A percentile compares a stretch with the other conserved stretches of the same genome.
Evolutionary conservation across 768 basidiomycete genomes (phyloP).

Genomic region (Saitozyma sp.): DNA sequence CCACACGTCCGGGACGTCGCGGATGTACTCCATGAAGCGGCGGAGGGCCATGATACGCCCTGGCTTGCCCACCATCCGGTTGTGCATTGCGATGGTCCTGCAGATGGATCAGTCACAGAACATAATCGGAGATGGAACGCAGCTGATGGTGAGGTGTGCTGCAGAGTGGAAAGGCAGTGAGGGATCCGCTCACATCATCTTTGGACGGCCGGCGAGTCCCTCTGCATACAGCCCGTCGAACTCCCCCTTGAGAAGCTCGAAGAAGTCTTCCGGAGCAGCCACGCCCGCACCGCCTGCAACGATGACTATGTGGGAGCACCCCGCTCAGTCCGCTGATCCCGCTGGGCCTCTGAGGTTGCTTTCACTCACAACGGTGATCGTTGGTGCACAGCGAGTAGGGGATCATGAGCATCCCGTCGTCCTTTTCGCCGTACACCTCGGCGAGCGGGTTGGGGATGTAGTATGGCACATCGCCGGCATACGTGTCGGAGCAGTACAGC

Average conservation of each 20-base stretch:
- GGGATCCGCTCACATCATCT: constrained; percentile 30
- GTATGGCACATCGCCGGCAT: constrained; percentile 31
- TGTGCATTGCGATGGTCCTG: constrained; percentile 42
- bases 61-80: constrained; percentile 38
- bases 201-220: constrained; percentile 29
- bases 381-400: constrained; percentile 31
- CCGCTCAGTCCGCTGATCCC: too few relatives aligned
- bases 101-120: neutral
- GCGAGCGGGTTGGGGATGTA: constrained; percentile 29
- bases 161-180: too few relatives aligned
- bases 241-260: constrained; percentile 27
- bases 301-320: constrained; percentile 12
- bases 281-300: constrained; percentile 29
- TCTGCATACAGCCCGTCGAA: constrained; percentile 39
- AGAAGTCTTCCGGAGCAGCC: constrained; percentile 24
- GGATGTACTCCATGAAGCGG: constrained; percentile 37
- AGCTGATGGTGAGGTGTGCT: too few relatives aligned
- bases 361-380: constrained; percentile 29
- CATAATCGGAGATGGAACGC: too few relatives aligned
- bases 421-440: constrained; percentile 20
- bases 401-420: constrained; percentile 38
- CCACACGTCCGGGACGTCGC: constrained; percentile 31
- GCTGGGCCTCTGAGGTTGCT: too few relatives aligned
- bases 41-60: constrained; percentile 31
- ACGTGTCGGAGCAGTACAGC: constrained; percentile 34